Evolutionary conservation across 2,329 filamentous ascomycete genomes (phyloP).

Genomic region (Fusarium stilboides): DNA sequence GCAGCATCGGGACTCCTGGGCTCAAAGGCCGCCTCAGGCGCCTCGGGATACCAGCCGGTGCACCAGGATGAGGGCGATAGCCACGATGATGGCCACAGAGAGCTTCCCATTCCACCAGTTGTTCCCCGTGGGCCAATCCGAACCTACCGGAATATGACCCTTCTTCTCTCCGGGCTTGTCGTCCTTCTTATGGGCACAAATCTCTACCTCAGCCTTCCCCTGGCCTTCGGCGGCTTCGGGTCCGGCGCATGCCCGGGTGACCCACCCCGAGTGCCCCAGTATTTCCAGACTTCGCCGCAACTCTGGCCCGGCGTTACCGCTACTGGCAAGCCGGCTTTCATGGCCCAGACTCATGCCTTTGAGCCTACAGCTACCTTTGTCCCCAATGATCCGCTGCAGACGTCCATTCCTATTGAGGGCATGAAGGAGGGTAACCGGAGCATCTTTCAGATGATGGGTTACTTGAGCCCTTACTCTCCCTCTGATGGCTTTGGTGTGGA

Average conservation of each 20-base stretch:
- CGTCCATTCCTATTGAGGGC: slow-evolving; percentile 76
- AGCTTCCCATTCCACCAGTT: slow-evolving; percentile 31
- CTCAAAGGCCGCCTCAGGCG: slow-evolving; percentile 35
- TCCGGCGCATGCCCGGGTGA: slow-evolving; percentile 51
- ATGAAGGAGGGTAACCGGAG: slow-evolving; percentile 70
- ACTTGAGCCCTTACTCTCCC: slow-evolving; percentile 77
- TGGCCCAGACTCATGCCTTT: slow-evolving; percentile 79
- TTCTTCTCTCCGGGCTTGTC: slow-evolving; percentile 54
- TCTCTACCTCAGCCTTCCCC: slow-evolving; percentile 56
- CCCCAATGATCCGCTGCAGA: slow-evolving; percentile 80
- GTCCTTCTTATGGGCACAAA: slow-evolving; percentile 57
- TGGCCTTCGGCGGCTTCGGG: slow-evolving; percentile 48
- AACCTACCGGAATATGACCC: slow-evolving; percentile 51
- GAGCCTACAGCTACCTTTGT: slow-evolving; percentile 76
- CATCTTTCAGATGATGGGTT: slow-evolving; percentile 80
- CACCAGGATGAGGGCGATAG: slow-evolving; percentile 53
- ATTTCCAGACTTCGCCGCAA: slow-evolving; percentile 74
- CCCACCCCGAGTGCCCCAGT: slow-evolving; percentile 67
- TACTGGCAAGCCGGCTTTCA: slow-evolving; percentile 78
- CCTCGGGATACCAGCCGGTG: slow-evolving; percentile 53
- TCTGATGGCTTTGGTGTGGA: slow-evolving; percentile 81
- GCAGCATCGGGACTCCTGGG: slow-evolving; percentile 34
- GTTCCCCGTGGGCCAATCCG: slow-evolving; percentile 44
- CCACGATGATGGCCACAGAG: slow-evolving; percentile 35
- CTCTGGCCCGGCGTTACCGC: slow-evolving; percentile 76